phyloP scores from a whole-genome alignment of 116 monocot genomes.

The Cymodocea nodosa region DNA sequence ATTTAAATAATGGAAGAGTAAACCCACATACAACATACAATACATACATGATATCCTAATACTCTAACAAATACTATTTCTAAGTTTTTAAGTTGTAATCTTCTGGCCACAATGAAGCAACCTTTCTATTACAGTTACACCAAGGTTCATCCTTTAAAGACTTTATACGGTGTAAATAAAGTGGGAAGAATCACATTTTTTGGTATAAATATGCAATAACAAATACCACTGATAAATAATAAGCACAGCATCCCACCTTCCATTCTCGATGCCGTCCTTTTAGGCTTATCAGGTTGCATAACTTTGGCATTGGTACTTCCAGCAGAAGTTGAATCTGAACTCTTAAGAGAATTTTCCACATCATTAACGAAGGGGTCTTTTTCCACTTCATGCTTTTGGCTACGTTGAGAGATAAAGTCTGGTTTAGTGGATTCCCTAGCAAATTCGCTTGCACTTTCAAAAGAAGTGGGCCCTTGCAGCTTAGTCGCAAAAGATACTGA shows the following conservation, averaged over 20 bases:
- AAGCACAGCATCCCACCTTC: not conserved
- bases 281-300: slow-evolving; percentile 8
- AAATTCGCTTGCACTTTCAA: slow-evolving; percentile 14
- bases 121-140: too few species aligned
- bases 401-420: slow-evolving; percentile 9
- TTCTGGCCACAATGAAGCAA: too few species aligned
- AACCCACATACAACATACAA: too few species aligned
- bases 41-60: too few species aligned
- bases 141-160: too few species aligned
- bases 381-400: slow-evolving; percentile 11
- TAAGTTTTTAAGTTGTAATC: too few species aligned
- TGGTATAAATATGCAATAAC: not conserved
- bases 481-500: slow-evolving; percentile 6
- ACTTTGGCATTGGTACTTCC: not conserved
- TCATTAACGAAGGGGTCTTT: slow-evolving; percentile 11
- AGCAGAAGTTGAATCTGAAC: slow-evolving; percentile 1
- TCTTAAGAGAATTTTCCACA: not conserved
- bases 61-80: too few species aligned
- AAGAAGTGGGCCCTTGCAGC: slow-evolving; percentile 47
- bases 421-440: slow-evolving; percentile 15
- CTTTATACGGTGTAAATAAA: too few species aligned
- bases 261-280: slow-evolving; percentile 20
- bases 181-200: too few species aligned
- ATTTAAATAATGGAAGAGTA: too few species aligned
- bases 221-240: not conserved